Evolutionary conservation across 257 asterid species (phyloP).

Genomic region (Gentiana macrophylla): DNA sequence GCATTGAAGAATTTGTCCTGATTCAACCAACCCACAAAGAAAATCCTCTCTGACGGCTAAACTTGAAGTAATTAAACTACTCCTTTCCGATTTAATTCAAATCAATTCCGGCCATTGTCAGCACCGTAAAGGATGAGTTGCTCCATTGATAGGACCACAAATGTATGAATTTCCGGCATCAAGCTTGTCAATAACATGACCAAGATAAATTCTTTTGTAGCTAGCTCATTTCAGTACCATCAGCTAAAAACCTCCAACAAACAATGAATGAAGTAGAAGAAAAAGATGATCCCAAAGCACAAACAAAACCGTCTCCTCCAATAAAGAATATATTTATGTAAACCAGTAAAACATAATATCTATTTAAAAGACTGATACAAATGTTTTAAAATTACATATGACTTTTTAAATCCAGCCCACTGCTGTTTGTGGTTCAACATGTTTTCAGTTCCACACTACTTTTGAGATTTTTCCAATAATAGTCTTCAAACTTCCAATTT

Average conservation of each 20-base stretch:
- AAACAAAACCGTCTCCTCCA: slow-evolving; percentile 68
- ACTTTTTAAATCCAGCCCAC: too few relatives aligned
- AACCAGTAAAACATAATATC: too few relatives aligned
- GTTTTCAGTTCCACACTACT: too few relatives aligned
- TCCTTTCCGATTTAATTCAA: slow-evolving; percentile 49
- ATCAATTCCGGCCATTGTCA: slow-evolving; percentile 42
- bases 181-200: slow-evolving; percentile 34
- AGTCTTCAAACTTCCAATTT: too few relatives aligned
- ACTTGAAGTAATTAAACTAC: too few relatives aligned
- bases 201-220: slow-evolving; percentile 41
- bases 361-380: too few relatives aligned
- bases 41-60: too few relatives aligned
- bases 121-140: slow-evolving; percentile 26
- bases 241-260: slow-evolving; percentile 63
- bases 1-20: neutral
- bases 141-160: slow-evolving; percentile 38
- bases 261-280: slow-evolving; percentile 38
- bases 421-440: too few relatives aligned
- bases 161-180: slow-evolving; percentile 49
- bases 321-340: slow-evolving; percentile 14
- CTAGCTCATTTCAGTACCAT: slow-evolving; percentile 15
- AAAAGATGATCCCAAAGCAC: slow-evolving; percentile 35
- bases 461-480: too few relatives aligned
- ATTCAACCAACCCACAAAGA: too few relatives aligned
- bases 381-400: too few relatives aligned